Evolutionary conservation across 257 asterid genomes (phyloP), one percentile per base, ranked within the genome.

Genomic region (Knoxia roxburghii): DNA sequence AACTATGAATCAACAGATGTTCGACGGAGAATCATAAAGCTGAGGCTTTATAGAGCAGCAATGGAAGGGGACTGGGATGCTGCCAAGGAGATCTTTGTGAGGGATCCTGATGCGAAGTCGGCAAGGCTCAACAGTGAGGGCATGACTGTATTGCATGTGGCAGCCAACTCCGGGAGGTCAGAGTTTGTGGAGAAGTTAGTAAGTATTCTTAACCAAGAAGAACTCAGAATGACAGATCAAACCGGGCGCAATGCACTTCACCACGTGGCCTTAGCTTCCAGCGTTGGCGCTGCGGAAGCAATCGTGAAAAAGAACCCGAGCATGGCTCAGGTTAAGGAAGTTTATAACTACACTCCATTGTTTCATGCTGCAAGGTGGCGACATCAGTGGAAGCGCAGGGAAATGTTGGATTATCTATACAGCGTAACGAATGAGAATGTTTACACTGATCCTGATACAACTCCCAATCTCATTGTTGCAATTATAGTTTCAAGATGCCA

Each of bases 81-180:
- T 18, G 69, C 69, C 2, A 56, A 37, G 17, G 29, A 2, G 35
- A 60, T 61, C 41, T 37, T 70, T 18, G 37, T 18, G 12, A 1
- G 30, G 2, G 54, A 61, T 11, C 7, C 1, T 5, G 17, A 41
- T 0, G 55, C 68, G 0, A 27, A 12, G 14, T 35, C 29, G 20
- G 35, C n/a, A 6, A 30, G 29, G 6, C 23, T 70, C 55, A 61
- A 27, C 54, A 7, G 21, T 10, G 27, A 2, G 26, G 32, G 58
- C 4, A 57, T 49, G 69, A 70, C 69, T 24, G 35, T 54, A 40
- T 50, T 70, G 10, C 69, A 61, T 2, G 55, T 70, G 1, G 75
- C 64, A 10, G 64, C 58, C 1, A 61, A 49, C 13, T 20, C 18
- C 26, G 45, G 66, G 20, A 70, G 46, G 3, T 46, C 56, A 17